phyloP scores from a whole-genome alignment of 1,284 basidiomycete genomes.

The Cutaneotrichosporon cavernicola region DNA sequence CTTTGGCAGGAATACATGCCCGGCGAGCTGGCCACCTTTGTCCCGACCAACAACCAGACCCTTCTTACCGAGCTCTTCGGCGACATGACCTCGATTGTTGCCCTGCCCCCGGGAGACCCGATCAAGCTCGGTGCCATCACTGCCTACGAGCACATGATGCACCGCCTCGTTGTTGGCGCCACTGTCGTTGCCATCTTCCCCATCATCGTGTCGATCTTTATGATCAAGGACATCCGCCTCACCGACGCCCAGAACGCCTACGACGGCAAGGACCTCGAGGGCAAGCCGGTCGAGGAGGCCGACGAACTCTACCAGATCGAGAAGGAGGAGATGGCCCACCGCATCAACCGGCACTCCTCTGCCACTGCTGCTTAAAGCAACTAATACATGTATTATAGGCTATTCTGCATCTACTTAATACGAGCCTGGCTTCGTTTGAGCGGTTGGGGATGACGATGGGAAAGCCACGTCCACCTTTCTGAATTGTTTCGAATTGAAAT shows the following conservation, averaged over 20 bases:
- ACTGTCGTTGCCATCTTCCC: slow-evolving; percentile 50
- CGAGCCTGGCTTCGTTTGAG: background rate
- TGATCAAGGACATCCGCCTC: slow-evolving; percentile 53
- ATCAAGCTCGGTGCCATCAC: slow-evolving; percentile 62
- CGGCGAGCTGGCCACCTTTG: slow-evolving; percentile 19
- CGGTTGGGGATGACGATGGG: too few species aligned
- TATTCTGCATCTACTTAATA: background rate
- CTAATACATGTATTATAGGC: background rate
- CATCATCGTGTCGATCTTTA: slow-evolving; percentile 45
- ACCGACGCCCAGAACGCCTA: slow-evolving; percentile 55
- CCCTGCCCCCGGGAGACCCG: slow-evolving; percentile 58
- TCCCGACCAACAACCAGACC: slow-evolving; percentile 53
- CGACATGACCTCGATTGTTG: slow-evolving; percentile 57
- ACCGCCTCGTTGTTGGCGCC: slow-evolving; percentile 46
- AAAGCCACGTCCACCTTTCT: too few species aligned
- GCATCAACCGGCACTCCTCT: background rate
- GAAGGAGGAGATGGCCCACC: slow-evolving; percentile 1
- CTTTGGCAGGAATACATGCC: slow-evolving; percentile 55
- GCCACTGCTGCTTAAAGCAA: background rate
- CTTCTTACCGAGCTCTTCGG: slow-evolving; percentile 56
- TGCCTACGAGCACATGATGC: slow-evolving; percentile 52
- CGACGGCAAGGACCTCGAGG: slow-evolving; percentile 48
- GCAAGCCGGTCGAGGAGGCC: slow-evolving; percentile 29
- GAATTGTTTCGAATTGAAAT: too few species aligned
- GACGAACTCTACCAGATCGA: slow-evolving; percentile 1